Percentiles rank a stretch among this genome's conserved stretches.
Conservation (phyloP, 768 basidiomycete species). For the Psilocybe azurescens region DNA sequence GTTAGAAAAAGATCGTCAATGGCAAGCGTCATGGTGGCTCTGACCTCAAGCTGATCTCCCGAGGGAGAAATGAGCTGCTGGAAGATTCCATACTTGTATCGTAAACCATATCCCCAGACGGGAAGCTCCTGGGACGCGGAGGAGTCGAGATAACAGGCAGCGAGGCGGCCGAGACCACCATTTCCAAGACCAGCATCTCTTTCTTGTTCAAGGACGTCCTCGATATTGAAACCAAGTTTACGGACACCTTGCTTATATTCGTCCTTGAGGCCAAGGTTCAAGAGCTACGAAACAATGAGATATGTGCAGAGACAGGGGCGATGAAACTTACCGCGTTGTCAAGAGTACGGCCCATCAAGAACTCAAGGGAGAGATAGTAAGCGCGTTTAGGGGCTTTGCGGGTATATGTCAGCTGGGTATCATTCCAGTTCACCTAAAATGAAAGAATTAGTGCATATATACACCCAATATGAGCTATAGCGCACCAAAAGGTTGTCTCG, state of each 20-base stretch:
- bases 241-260: conserved; percentile 70
- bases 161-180: conserved; percentile 93
- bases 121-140: conserved; percentile 89
- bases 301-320: conserved; percentile 41
- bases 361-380: conserved; percentile 96
- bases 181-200: conserved; percentile 96
- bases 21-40: neutral
- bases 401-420: conserved; percentile 76
- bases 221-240: conserved; percentile 88
- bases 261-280: conserved; percentile 88
- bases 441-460: conserved; percentile 11
- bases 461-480: neutral
- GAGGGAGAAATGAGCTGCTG: conserved; percentile 88
- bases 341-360: conserved; percentile 83
- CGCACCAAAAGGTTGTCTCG: conserved; percentile 86
- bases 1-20: neutral
- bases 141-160: conserved; percentile 98
- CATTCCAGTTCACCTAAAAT: conserved; percentile 80
- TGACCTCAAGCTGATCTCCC: conserved; percentile 78
- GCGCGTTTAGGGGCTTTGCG: conserved; percentile 88
- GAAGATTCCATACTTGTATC: conserved; percentile 97
- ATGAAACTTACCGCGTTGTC: conserved; percentile 58
- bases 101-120: conserved; percentile 92
- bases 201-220: conserved; percentile 87
- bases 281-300: conserved; percentile 61